Base-by-base conservation (phyloP, 495 filamentous ascomycete species). In the Penicillium paradoxum region DNA sequence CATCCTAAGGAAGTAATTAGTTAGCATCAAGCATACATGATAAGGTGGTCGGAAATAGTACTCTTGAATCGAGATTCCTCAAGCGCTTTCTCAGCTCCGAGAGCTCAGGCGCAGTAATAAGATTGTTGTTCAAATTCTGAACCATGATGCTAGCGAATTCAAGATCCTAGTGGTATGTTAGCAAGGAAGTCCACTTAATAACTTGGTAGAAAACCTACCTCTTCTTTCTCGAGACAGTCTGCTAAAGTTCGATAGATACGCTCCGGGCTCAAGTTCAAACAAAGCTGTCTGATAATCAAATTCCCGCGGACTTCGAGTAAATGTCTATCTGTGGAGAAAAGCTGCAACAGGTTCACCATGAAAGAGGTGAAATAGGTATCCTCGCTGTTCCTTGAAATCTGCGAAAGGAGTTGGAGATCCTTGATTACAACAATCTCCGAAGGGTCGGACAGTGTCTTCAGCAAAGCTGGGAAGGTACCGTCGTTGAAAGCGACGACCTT, bases 91-190 rank as follows among this genome's bases (percentile, higher is more conserved):
- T 81, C 39, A 99, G 74, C 45, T 96, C 95, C 0, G 89, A 83
- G 29, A 99, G 77, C 64, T 99, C 91, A 0, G 95, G 95, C 0
- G 95, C 95, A 10, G 95, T 99, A 57, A 97, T 97, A 17, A 99
- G 80, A 58, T 97, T 99, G 62, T 99, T 99, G 71, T 99, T 99
- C 39, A 99, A 77, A 67, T 97, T 97, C 63, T 97, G 95, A 22
- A 99, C 90, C 95, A 99, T 99, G 59, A 97, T 99, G 57, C 91
- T 96, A 15, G 95, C 91, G 69, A 99, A 99, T 65, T 97, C 95
- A 29, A 97, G 79, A 64, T 99, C 93, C 74, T 83, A 3, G 10
- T 5, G 41, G n/a, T 33, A 18, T 0, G 18, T 70, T 22, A 68
- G 60, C 29, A 24, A 21, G 29, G 14, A 37, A 33, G 15, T 11